Evolutionary conservation across 2,329 filamentous ascomycete genomes (phyloP).

Genomic region (Pyrenophora tritici-repentis): DNA sequence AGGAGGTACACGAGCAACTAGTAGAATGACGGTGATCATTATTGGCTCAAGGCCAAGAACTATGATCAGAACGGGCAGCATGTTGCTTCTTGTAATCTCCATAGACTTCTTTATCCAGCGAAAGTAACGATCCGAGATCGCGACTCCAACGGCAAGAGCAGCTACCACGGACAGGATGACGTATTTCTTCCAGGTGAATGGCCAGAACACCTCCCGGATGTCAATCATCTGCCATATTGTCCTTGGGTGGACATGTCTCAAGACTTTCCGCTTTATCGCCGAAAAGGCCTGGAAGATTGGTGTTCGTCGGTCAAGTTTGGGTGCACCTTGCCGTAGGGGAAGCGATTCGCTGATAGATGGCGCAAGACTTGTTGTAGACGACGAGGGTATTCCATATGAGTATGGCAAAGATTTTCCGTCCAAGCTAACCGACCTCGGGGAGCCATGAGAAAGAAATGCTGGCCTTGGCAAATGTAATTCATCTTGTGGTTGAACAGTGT

Average conservation of each 20-base stretch:
- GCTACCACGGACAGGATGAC: conserved; percentile 13
- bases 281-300: not conserved
- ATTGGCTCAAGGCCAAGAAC: conserved; percentile 15
- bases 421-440: not conserved
- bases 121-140: conserved; percentile 15
- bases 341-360: conserved; percentile 1
- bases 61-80: conserved; percentile 24
- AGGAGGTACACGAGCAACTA: conserved; percentile 5
- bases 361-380: not conserved
- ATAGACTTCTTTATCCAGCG: conserved; percentile 21
- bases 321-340: not conserved
- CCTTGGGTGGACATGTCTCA: conserved; percentile 12
- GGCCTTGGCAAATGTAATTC: not conserved
- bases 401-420: not conserved
- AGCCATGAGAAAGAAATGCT: not conserved
- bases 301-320: conserved; percentile 1
- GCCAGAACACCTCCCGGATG: conserved; percentile 17
- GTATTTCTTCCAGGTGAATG: conserved; percentile 25
- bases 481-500: not conserved
- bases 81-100: conserved; percentile 20
- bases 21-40: conserved; percentile 15
- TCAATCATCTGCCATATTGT: conserved; percentile 16
- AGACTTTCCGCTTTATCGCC: not conserved
- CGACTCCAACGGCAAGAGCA: conserved; percentile 12
- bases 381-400: not conserved